phyloP scores from a whole-genome alignment of 192 early-diverging fungal genomes.

The Chytriomyces hyalinus region DNA sequence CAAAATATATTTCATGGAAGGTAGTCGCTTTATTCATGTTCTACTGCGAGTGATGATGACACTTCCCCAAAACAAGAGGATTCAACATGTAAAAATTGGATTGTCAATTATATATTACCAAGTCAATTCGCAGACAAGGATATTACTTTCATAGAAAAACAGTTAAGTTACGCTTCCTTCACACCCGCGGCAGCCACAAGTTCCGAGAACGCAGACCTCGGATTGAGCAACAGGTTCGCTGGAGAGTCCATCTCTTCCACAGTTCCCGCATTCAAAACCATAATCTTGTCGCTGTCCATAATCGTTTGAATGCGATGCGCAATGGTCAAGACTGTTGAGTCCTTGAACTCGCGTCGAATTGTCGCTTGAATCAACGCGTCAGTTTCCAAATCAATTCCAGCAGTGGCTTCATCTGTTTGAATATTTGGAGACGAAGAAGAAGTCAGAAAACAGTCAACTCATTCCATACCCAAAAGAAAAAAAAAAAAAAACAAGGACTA shows the following conservation, averaged over 20 bases:
- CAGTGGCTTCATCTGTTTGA: conserved; percentile 69
- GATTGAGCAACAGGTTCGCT: conserved; percentile 42
- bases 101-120: not conserved
- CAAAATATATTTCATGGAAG: not conserved
- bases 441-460: conserved; percentile 44
- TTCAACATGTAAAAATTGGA: too few relatives aligned
- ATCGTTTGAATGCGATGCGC: conserved; percentile 61
- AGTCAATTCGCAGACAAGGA: not conserved
- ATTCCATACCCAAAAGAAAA: not conserved
- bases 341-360: conserved; percentile 70
- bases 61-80: too few relatives aligned
- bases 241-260: conserved; percentile 74
- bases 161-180: conserved; percentile 2
- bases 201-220: conserved; percentile 47
- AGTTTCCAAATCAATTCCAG: conserved; percentile 63
- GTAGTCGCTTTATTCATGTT: not conserved
- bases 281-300: conserved; percentile 66
- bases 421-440: not conserved
- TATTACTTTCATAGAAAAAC: not conserved
- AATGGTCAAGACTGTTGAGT: conserved; percentile 74
- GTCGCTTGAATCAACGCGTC: conserved; percentile 57
- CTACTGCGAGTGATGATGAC: too few relatives aligned
- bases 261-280: conserved; percentile 61
- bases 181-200: conserved; percentile 46
- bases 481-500: not conserved